Conservation (phyloP, 176 grass and related monocot species). For the Luzula sylvatica region DNA sequence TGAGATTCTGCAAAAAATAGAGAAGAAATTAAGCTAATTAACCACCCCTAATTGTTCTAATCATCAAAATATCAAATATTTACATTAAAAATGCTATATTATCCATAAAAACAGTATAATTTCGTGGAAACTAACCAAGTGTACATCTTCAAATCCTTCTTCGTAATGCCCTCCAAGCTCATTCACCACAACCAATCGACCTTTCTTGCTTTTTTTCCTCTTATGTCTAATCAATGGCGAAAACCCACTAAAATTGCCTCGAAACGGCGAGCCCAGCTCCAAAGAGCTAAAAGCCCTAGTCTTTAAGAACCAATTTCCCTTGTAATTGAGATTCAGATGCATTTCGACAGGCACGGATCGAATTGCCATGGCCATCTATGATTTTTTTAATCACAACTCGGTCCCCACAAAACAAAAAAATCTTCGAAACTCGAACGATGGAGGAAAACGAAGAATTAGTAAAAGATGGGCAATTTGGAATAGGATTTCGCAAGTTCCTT, state of each 20-base stretch:
- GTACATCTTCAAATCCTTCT: slow-evolving; percentile 32
- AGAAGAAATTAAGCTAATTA: too few species aligned
- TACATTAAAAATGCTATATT: too few species aligned
- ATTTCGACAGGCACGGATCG: slow-evolving; percentile 25
- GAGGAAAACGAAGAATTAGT: neutral
- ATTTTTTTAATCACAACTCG: neutral
- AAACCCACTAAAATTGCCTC: slow-evolving; percentile 6
- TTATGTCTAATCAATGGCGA: neutral
- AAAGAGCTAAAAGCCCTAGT: neutral
- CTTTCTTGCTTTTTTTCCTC: slow-evolving; percentile 10
- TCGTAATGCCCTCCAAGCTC: slow-evolving; percentile 37
- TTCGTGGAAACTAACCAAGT: slow-evolving; percentile 11
- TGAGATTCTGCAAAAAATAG: slow-evolving; percentile 50
- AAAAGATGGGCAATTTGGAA: neutral
- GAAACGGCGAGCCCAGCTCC: slow-evolving; percentile 23
- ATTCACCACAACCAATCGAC: slow-evolving; percentile 22
- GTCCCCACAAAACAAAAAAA: neutral
- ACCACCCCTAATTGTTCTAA: too few species aligned
- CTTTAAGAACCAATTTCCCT: slow-evolving; percentile 2
- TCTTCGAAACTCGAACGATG: neutral
- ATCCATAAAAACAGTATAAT: too few species aligned
- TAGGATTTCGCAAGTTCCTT: neutral
- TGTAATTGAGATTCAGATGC: neutral
- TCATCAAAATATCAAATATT: too few species aligned
- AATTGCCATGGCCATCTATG: slow-evolving; percentile 25